Base-by-base conservation (phyloP, 2,329 filamentous ascomycete genomes). In the Coccinonectria pachysandricola region DNA sequence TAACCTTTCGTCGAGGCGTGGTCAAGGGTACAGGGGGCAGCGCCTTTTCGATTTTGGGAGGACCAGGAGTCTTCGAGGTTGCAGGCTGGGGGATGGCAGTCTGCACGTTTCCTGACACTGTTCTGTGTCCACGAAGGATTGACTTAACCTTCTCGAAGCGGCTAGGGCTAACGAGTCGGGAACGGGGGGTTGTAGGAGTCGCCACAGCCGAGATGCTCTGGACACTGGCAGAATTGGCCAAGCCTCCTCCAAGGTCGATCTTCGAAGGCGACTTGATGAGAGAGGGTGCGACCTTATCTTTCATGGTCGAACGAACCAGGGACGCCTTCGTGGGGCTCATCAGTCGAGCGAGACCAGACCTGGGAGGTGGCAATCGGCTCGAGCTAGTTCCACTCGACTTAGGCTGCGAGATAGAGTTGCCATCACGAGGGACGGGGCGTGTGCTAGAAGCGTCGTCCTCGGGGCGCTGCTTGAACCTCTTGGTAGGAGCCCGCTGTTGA, bases 321-420 rank as follows among this genome's bases (percentile, higher is more conserved):
- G 81, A 84, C 6, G 83, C 63, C 50, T 84, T 85, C 7, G 82
- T 91, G 0, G 86, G 85, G 5, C 83, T 92, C 53, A 77, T 71
- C 15, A 88, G 60, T 32, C 63, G 75, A 35, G 64, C 61, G 33
- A 64, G 55, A 35, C 68, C 63, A 7, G 66, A 56, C 28, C 65
- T 59, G 1, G 64, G 54, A 14, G 61, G 62, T 24, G 54, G 40
- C 12, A 64, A 45, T 10, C 48, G 43, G 22, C 26, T 22, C 14
- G 41, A 32, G 11, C 31, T 31, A 27, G 34, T 31, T 15, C 32
- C 36, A 15, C 40, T 49, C 1, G 42, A 40, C 21, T 66, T 65
- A 22, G 67, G 61, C 14, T 59, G 57, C 23, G 67, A 62, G 22
- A 73, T 63, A 7, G 60, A 59, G 28, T 57, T 62, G 5, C 46